Percentiles rank a stretch among this genome's conserved stretches.
Conservation (phyloP, 208 protist species). For the Wallacemonas sp. region DNA sequence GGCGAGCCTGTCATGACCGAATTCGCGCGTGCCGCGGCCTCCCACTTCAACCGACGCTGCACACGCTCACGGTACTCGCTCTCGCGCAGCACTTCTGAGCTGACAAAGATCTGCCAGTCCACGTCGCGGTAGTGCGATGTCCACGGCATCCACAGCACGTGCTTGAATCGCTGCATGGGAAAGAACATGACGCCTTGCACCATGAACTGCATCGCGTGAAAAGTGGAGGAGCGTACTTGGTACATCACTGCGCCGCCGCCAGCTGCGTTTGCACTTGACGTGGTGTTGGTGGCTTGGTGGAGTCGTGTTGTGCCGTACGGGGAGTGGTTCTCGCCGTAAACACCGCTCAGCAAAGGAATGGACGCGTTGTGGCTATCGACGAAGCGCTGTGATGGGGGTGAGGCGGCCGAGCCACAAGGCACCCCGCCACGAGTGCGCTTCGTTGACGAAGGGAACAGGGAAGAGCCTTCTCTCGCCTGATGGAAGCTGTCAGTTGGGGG, state of each 20-base stretch:
- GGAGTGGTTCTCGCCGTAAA: constrained; percentile 1
- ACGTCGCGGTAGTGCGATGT: constrained; percentile 62
- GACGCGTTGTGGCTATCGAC: too few relatives aligned
- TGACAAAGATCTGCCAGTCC: constrained; percentile 54
- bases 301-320: neutral
- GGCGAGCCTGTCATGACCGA: neutral
- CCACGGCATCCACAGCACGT: constrained; percentile 65
- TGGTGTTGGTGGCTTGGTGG: too few relatives aligned
- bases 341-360: neutral
- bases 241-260: constrained; percentile 14
- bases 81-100: constrained; percentile 21
- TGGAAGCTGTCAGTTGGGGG: neutral
- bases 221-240: constrained; percentile 47
- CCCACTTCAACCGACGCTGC: neutral
- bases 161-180: constrained; percentile 45
- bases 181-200: constrained; percentile 72
- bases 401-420: too few relatives aligned
- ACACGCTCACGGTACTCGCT: constrained; percentile 19
- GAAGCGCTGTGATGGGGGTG: too few relatives aligned
- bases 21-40: neutral
- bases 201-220: constrained; percentile 73
- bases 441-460: neutral
- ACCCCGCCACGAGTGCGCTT: neutral
- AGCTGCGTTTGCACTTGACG: too few relatives aligned
- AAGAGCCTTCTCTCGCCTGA: too few relatives aligned